Evolutionary conservation across 1,284 basidiomycete genomes (phyloP).

Genomic region (Marasmius fiardii): DNA sequence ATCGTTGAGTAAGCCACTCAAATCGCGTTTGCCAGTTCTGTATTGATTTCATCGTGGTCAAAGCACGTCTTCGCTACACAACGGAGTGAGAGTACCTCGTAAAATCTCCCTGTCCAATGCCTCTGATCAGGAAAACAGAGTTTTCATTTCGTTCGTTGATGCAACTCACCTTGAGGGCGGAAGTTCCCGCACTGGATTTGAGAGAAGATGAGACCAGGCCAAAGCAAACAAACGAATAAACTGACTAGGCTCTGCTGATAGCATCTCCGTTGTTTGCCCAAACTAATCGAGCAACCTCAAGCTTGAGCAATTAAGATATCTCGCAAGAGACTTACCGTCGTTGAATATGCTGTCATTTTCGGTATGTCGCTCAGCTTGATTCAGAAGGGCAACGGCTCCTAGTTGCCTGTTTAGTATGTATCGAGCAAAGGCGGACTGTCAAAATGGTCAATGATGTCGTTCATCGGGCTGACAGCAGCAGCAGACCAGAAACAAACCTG

Average conservation of each 20-base stretch:
- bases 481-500: constrained; percentile 43
- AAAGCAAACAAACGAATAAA: constrained; percentile 14
- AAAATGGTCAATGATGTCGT: constrained; percentile 4
- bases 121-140: neutral
- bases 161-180: constrained; percentile 74
- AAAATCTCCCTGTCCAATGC: constrained; percentile 75
- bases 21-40: constrained; percentile 91
- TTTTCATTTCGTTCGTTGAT: neutral
- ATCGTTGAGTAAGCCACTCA: constrained; percentile 88
- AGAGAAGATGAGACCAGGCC: neutral
- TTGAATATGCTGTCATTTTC: constrained; percentile 84
- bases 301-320: neutral
- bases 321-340: constrained; percentile 53
- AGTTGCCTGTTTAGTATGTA: constrained; percentile 80
- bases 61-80: neutral
- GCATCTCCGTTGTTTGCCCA: constrained; percentile 97
- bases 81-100: constrained; percentile 53
- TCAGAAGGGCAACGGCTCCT: constrained; percentile 71
- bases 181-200: constrained; percentile 76
- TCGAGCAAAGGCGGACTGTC: constrained; percentile 85
- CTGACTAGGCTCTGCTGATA: constrained; percentile 83
- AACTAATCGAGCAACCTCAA: constrained; percentile 39
- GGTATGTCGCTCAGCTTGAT: constrained; percentile 47
- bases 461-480: neutral
- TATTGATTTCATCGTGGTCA: neutral